Base-by-base conservation (phyloP, 73 alveolate genomes). In the Paramecium sexaurelia region DNA sequence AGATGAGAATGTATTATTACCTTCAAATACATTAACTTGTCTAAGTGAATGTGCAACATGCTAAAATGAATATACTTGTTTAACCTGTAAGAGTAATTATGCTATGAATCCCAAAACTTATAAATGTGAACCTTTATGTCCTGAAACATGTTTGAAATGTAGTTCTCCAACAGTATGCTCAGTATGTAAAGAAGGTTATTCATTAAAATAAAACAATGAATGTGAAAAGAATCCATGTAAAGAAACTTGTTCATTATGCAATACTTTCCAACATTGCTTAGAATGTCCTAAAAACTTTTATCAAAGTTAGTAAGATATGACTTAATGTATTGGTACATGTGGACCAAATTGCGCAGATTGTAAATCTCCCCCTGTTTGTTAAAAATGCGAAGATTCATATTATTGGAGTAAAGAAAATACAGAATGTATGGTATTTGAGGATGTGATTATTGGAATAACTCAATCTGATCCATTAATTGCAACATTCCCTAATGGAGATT, bases 401-500 rank as follows among this genome's bases (percentile, higher is more conserved):
- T 61, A 61, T 61, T 61, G 83, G 83, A 61, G 83, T 61, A 19
- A 61, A 29, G n/a, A 13, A 19, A 26, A 61, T 11, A 29, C 22
- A 9, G 43, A 61, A 32, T 61, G 83, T 24, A 45, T 61, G 20
- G 2, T 29, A 24, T 27, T 61, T 24, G 83, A 61, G 26, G 43
- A 29, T 13, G 83, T 61, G 10, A 61, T 61, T 61, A 20, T 13
- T 2, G 83, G 26, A 24, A 11, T 13, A 24, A 29, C 22, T 11
- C 9, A 11, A 29, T 26, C 39, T 61, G 43, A 61, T 6, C 83
- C 83, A 22, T 32, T 61, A 13, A 61, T 61, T 61, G 83, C 83
- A 61, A 61, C 83, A 61, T 61, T 61, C 83, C 83, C 83, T 1
- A 61, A 26, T 29, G 83, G 83, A 61, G 83, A 61, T 61, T 61